Percentiles rank a stretch among this genome's conserved stretches.
Conservation (phyloP, 1,284 basidiomycete species). For the Apiotrichum montevideense region DNA sequence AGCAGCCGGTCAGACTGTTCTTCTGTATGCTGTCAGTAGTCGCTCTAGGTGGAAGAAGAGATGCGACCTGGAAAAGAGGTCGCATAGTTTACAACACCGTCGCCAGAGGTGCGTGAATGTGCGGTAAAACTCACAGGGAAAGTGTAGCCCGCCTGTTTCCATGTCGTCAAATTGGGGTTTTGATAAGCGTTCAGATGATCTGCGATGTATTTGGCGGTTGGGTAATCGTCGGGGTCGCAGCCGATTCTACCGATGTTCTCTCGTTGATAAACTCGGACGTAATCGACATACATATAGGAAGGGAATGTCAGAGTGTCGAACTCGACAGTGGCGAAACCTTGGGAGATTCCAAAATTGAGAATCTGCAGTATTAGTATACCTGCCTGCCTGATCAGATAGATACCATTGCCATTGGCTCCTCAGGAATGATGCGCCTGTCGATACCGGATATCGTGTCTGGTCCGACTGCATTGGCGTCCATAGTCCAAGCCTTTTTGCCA, state of each 20-base stretch:
- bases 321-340: conserved; percentile 53
- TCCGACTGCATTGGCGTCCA: conserved; percentile 63
- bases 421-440: conserved; percentile 64
- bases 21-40: conserved; percentile 9
- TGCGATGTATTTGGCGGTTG: conserved; percentile 54
- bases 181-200: conserved; percentile 32
- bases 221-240: conserved; percentile 72
- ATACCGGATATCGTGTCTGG: conserved; percentile 65
- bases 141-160: conserved; percentile 28
- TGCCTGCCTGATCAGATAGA: neutral
- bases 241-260: conserved; percentile 62
- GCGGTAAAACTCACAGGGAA: conserved; percentile 23
- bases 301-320: conserved; percentile 64
- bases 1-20: conserved; percentile 16
- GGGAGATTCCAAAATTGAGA: conserved; percentile 60
- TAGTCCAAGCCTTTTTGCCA: conserved; percentile 63
- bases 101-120: too few relatives aligned
- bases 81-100: too few relatives aligned
- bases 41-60: neutral
- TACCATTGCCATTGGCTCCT: conserved; percentile 67
- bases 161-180: conserved; percentile 40
- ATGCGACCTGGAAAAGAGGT: too few relatives aligned
- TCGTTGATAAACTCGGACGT: conserved; percentile 71
- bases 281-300: conserved; percentile 61
- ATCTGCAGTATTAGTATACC: conserved; percentile 54